These are phyloP conservation scores for Heterobasidion occidentale DNA, from an alignment of 1,284 basidiomycete species.

Conservation along the genomic window DNA sequence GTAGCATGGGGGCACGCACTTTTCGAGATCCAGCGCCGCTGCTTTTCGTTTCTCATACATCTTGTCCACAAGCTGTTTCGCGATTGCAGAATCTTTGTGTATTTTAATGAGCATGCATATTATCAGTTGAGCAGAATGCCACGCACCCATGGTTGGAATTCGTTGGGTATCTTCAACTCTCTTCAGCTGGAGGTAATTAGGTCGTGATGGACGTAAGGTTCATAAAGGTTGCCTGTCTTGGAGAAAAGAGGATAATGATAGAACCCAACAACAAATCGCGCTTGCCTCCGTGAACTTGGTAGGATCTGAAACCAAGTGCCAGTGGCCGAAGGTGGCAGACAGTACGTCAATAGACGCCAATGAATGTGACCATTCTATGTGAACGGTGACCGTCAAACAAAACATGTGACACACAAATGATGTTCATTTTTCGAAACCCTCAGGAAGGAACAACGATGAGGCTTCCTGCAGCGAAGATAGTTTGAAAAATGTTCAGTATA, in stretches of 20 bases:
- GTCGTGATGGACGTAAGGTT: neutral
- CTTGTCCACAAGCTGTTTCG: constrained; percentile 78
- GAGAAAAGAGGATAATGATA: neutral
- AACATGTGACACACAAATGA: neutral
- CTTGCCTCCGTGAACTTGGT: neutral
- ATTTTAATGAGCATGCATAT: neutral
- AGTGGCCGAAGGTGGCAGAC: neutral
- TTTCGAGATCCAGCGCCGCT: constrained; percentile 92
- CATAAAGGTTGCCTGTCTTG: neutral
- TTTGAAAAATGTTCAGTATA: no score
- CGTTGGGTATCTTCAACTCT: neutral
- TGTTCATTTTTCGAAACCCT: no score
- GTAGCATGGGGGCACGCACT: constrained; percentile 38
- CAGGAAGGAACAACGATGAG: no score
- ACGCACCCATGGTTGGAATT: constrained; percentile 1
- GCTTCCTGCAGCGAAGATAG: no score
- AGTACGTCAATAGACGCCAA: no score
- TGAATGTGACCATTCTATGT: no score
- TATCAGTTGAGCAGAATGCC: neutral
- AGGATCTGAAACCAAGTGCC: neutral
- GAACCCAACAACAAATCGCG: neutral
- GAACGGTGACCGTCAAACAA: neutral
- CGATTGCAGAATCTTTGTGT: constrained; percentile 48
- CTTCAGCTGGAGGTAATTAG: neutral
- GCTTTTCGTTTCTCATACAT: constrained; percentile 95